Conservation (phyloP, 2,329 filamentous ascomycete species). For the Trichophyton verrucosum region DNA sequence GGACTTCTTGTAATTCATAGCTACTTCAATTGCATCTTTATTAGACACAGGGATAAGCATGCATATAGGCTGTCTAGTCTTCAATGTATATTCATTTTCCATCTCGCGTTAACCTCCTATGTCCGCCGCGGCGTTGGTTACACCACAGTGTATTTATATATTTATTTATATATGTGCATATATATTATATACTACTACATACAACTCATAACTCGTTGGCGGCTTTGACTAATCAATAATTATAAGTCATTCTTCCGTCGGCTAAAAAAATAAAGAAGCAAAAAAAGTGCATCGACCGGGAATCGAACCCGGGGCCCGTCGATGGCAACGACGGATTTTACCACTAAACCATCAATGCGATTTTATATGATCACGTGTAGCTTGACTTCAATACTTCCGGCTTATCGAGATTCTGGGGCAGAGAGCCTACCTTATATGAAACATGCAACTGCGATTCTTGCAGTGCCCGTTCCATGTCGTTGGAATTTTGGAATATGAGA, state of each 20-base stretch:
- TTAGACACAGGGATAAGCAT: background rate
- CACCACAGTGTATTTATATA: no score
- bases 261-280: constrained; percentile 4
- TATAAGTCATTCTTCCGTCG: no score
- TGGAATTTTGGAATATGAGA: no score
- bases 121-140: no score
- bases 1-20: background rate
- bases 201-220: no score
- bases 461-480: no score
- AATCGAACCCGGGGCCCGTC: constrained; percentile 40
- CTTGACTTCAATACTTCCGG: background rate
- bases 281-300: constrained; percentile 22
- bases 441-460: no score
- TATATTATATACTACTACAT: no score
- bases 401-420: no score
- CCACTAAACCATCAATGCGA: constrained; percentile 36
- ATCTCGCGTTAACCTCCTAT: background rate
- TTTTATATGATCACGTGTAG: background rate
- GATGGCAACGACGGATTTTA: constrained; percentile 44
- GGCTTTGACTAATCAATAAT: no score
- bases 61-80: background rate
- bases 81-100: background rate
- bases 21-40: constrained; percentile 1
- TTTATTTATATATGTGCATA: no score
- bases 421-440: no score